A percentile compares a stretch with the other conserved stretches of the same genome.
Conservation (phyloP, 176 grass and related monocot genomes). For the Bonia amplexicaulis region DNA sequence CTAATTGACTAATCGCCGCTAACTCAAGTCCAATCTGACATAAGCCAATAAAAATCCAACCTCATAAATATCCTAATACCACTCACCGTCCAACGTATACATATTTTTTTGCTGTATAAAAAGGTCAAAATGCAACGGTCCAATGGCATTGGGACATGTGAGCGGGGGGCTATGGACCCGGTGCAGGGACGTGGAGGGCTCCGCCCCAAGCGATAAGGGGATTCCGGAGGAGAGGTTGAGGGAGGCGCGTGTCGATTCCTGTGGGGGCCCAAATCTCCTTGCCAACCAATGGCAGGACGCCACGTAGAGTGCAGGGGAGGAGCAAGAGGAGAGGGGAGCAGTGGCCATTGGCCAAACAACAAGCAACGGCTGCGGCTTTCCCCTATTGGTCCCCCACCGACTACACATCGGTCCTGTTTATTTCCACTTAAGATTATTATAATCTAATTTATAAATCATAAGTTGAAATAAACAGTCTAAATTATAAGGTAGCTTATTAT, state of each 20-base stretch:
- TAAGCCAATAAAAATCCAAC: neutral
- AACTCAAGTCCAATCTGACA: neutral
- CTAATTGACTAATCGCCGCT: neutral
- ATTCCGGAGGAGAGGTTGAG: slow-evolving; percentile 2
- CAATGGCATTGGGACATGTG: neutral
- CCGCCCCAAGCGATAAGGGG: slow-evolving; percentile 35
- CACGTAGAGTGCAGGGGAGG: neutral
- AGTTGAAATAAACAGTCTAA: too few relatives aligned
- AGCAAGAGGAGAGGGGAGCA: neutral
- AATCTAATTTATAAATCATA: too few relatives aligned
- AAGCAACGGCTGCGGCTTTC: neutral
- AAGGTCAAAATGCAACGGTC: neutral
- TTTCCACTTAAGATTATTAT: too few relatives aligned
- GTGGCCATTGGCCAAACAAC: too few relatives aligned
- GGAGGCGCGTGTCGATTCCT: slow-evolving; percentile 30
- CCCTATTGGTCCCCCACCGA: neutral
- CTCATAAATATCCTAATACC: too few relatives aligned
- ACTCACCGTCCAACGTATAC: neutral
- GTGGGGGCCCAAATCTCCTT: neutral
- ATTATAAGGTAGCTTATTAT: too few relatives aligned
- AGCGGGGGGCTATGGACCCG: slow-evolving; percentile 11
- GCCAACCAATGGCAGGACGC: neutral
- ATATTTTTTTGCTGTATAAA: neutral
- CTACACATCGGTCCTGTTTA: too few relatives aligned
- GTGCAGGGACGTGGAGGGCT: slow-evolving; percentile 7